Base-by-base conservation (phyloP, 257 asterid genomes). In the Craterostigma plantagineum region DNA sequence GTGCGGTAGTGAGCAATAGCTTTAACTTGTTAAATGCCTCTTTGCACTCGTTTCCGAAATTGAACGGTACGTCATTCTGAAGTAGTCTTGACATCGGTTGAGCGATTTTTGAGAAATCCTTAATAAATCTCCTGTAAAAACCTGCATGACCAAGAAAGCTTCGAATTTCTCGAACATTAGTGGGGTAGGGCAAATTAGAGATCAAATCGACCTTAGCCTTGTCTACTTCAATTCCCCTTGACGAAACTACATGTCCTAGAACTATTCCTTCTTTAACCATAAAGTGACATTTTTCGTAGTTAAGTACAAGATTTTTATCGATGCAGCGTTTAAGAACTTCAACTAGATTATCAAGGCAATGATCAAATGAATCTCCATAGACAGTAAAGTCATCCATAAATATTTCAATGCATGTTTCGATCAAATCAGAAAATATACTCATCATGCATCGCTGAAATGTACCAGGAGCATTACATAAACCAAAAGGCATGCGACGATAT, bases 81-180 rank as follows among this genome's bases (percentile, higher is more conserved):
- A 35, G 23, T 0, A 49, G 7, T 8, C 1, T 18, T 4, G 36
- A 49, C 7, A 48, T 2, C 0, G 52, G 42, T 48, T 16, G 33
- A 3, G 34, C 9, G 6, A 35, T 35, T n/a, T 48, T 48, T 0
- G 43, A 35, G 13, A 48, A 35, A 3, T 35, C n/a, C 4, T 48
- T 48, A 4, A 48, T 48, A 1, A 48, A 48, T 0, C 16, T 12
- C 7, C 35, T 1, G 37, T 48, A 50, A 7, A 50, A 50, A n/a
- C 55, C 23, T 38, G 46, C 55, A 39, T 35, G 52, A 0, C 41
- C 51, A 46, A 46, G 51, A 12, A 34, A 46, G 13, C 10, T 33
- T 1, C 36, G 12, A 16, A 49, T 10, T 6, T 49, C 45, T 17
- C 8, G 1, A 11, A 49, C 54, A 46, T 4, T 37, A 16, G 7